Base-by-base conservation (phyloP, 139 green algal species). In the Chlamydomonas incerta region DNA sequence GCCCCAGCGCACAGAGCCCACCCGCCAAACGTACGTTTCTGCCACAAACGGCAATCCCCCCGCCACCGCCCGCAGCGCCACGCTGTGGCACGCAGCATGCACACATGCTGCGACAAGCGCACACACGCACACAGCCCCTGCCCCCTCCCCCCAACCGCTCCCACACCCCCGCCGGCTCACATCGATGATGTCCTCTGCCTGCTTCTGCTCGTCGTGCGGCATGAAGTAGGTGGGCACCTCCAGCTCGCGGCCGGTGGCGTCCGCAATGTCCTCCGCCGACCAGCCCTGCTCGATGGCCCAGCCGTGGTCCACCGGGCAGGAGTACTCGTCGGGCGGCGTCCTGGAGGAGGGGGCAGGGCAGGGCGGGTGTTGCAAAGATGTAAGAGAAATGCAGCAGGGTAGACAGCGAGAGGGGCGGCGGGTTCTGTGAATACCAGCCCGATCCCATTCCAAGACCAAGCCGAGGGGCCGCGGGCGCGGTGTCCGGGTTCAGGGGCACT, bases 231-330 rank as follows among this genome's bases (percentile, higher is more conserved):
- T 85, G 65, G 80, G 41, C 31, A 46, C 47, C 23, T 85, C 50
- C 24, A 77, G 50, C 3, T 67, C 71, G 66, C 83, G 65, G 1
- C 85, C 88, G 1, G 74, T 77, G 0, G 34, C 79, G 34, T 74
- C 73, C 3, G 80, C 71, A 14, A 92, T 73, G 14, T 88, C 58
- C 62, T 90, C 74, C 28, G 70, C 37, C 10, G 2, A 68, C 88
- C 80, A 88, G 52, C 84, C 84, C 13, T 87, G 24, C 1, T 76
- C 85, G 3, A 29, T 21, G 3, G 69, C 81, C 88, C 88, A 92
- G 1, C 33, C 84, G 55, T 90, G 81, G 69, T 88, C 77, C n/a
- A 92, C 81, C n/a, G 88, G 85, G 23, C 74, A 15, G 5, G 71
- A 17, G 74, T 90, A 92, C 2, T 81, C 81, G 24, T 89, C 81